phyloP scores from a whole-genome alignment of 2,329 filamentous ascomycete genomes.

The Madurella fahalii region DNA sequence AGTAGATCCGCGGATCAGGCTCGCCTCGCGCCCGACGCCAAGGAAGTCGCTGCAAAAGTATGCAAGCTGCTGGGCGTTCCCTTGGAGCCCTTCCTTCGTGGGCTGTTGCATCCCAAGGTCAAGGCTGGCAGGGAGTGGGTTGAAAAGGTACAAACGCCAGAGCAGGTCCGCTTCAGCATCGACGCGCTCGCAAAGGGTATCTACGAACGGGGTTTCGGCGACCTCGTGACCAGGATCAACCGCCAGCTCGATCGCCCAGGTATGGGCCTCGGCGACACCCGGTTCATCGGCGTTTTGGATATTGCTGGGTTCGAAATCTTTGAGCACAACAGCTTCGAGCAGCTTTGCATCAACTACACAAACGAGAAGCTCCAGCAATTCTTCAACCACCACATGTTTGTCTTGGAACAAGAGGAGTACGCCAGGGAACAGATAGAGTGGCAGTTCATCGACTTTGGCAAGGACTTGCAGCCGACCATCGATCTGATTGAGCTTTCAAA shows the following conservation, averaged over 20 bases:
- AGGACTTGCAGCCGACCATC: constrained; percentile 94
- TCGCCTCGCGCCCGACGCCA: constrained; percentile 69
- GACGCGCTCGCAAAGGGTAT: constrained; percentile 95
- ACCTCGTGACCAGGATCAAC: constrained; percentile 90
- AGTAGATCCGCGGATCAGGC: constrained; percentile 90
- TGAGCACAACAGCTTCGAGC: constrained; percentile 96
- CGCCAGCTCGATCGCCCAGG: constrained; percentile 82
- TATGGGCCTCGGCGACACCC: constrained; percentile 77
- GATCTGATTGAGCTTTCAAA: constrained; percentile 95
- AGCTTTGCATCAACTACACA: constrained; percentile 99
- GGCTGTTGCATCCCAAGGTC: constrained; percentile 84
- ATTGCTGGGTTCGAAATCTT: constrained; percentile 99
- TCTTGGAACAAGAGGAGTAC: constrained; percentile 97
- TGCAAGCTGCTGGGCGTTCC: constrained; percentile 82
- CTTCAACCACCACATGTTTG: constrained; percentile 99
- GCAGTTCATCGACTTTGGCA: constrained; percentile 99
- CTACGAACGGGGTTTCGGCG: constrained; percentile 92
- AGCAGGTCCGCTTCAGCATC: constrained; percentile 85
- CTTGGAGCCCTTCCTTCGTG: constrained; percentile 79
- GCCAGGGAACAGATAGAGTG: constrained; percentile 97
- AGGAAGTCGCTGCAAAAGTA: constrained; percentile 70
- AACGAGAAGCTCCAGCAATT: constrained; percentile 99
- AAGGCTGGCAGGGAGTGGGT: constrained; percentile 98
- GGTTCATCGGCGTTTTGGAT: constrained; percentile 96
- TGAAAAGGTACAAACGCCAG: constrained; percentile 94